These are phyloP conservation scores for Aspergillus ustus DNA, from an alignment of 2,329 filamentous ascomycete species.

Conservation along the genomic window DNA sequence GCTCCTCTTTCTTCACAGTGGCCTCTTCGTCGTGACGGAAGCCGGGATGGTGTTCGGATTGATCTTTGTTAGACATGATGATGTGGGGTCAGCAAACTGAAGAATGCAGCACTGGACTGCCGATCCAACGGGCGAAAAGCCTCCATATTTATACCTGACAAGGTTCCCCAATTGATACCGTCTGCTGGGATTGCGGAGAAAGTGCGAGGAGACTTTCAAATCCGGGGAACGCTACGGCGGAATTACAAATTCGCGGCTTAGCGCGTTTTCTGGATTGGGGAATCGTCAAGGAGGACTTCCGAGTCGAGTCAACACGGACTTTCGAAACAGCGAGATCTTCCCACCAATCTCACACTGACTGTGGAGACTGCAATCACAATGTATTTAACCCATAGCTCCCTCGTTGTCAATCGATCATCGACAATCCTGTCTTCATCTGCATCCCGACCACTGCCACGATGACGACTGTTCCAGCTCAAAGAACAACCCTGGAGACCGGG, in stretches of 20 bases:
- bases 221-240: background rate
- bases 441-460: background rate
- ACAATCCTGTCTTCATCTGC: background rate
- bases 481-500: background rate
- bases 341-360: background rate
- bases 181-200: background rate
- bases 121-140: background rate
- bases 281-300: background rate
- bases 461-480: background rate
- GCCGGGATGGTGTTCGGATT: background rate
- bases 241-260: background rate
- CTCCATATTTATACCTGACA: background rate
- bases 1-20: background rate
- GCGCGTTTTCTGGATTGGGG: too few relatives aligned
- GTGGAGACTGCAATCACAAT: background rate
- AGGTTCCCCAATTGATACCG: background rate
- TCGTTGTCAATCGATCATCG: background rate
- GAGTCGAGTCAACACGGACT: background rate
- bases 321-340: background rate
- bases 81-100: background rate
- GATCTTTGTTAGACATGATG: background rate
- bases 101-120: background rate
- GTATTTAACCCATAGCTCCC: background rate
- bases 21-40: background rate
- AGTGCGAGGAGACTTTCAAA: background rate